Evolutionary conservation across 345 rosid species (phyloP).

Genomic region (Viola odorata): DNA sequence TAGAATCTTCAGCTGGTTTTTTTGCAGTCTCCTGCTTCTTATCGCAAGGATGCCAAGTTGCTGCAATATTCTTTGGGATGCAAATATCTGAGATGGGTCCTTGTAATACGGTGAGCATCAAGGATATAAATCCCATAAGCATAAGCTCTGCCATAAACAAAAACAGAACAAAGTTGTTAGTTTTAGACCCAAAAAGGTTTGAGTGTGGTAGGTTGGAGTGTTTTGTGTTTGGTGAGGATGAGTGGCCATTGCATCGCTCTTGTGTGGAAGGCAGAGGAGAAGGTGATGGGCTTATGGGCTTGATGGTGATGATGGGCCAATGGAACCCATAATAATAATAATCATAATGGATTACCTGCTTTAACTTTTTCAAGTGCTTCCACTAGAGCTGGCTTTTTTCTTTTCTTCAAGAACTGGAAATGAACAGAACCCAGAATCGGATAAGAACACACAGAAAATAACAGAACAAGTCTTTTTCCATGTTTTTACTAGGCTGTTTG

Average conservation of each 20-base stretch:
- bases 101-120: conserved; percentile 47
- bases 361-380: conserved; percentile 94
- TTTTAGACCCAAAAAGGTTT: not conserved
- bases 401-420: conserved; percentile 65
- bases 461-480: too few species aligned
- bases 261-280: too few species aligned
- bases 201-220: too few species aligned
- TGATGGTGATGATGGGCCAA: too few species aligned
- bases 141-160: conserved; percentile 47
- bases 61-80: conserved; percentile 33
- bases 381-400: conserved; percentile 59
- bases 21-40: not conserved
- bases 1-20: conserved; percentile 4
- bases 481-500: too few species aligned
- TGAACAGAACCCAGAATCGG: not conserved
- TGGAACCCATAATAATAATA: not conserved
- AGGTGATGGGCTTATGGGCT: too few species aligned
- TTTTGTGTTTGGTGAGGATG: too few species aligned
- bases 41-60: conserved; percentile 68
- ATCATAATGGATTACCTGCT: conserved; percentile 45
- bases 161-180: not conserved
- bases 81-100: conserved; percentile 45
- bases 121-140: conserved; percentile 75
- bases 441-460: too few species aligned
- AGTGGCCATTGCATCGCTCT: too few species aligned